A percentile compares a stretch with the other conserved stretches of the same genome.
phyloP scores from a whole-genome alignment of 345 rosid genomes.

The Aquilaria malaccensis region DNA sequence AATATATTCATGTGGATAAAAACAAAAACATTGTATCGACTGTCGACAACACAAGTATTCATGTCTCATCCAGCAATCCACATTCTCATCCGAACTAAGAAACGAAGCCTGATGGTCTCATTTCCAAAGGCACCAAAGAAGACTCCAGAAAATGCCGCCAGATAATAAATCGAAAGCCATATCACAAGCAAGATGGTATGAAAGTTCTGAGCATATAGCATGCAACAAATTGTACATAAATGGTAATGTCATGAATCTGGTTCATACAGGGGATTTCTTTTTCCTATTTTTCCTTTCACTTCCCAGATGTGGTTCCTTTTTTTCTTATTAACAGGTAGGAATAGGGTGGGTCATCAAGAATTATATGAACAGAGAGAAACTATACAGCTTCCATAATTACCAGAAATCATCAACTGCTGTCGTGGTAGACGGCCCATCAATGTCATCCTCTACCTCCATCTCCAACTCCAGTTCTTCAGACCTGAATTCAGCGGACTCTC shows the following conservation, averaged over 20 bases:
- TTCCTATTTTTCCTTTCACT: constrained; percentile 2
- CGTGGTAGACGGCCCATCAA: constrained; percentile 27
- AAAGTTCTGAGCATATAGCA: constrained; percentile 9
- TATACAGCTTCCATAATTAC: constrained; percentile 54
- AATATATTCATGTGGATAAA: too few species aligned
- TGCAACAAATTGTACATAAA: constrained; percentile 21
- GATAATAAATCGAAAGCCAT: too few species aligned
- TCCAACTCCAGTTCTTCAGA: constrained; percentile 53
- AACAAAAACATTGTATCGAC: too few species aligned
- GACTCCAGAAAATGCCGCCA: too few species aligned
- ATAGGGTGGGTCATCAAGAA: constrained; percentile 20
- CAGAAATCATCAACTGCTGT: constrained; percentile 71
- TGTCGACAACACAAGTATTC: too few species aligned
- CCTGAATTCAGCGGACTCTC: constrained; percentile 63
- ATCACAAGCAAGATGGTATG: background rate
- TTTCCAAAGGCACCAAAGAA: too few species aligned
- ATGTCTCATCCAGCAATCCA: too few species aligned
- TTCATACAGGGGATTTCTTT: constrained; percentile 22
- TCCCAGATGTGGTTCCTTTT: background rate
- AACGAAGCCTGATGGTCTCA: too few species aligned
- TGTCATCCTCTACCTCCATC: constrained; percentile 62
- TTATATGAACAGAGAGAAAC: constrained; percentile 23
- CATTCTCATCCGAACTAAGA: too few species aligned
- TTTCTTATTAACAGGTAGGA: constrained; percentile 15
- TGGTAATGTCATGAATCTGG: constrained; percentile 30